Percentiles rank a stretch among this genome's conserved stretches.
phyloP scores from a whole-genome alignment of 225 moss, liverwort and hornwort species.

The Pleurozium schreberi region DNA sequence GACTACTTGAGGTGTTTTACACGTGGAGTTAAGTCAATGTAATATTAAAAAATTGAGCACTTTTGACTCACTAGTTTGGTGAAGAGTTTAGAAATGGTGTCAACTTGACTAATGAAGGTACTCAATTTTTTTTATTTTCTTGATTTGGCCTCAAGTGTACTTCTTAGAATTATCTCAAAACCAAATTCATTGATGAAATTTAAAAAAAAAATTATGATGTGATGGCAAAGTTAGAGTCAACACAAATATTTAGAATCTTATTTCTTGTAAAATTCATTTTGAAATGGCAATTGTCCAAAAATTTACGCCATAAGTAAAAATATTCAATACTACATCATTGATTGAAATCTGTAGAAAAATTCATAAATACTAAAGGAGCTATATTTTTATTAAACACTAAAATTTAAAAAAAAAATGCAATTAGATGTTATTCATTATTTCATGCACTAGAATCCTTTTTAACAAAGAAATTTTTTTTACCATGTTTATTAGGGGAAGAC shows the following conservation, averaged over 20 bases:
- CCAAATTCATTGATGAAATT: background rate
- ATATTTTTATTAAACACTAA: background rate
- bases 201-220: too few relatives aligned
- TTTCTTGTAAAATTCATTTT: background rate
- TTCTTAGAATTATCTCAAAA: too few relatives aligned
- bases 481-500: background rate
- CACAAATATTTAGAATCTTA: background rate
- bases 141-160: background rate
- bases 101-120: background rate
- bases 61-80: background rate
- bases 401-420: background rate
- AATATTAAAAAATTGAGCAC: background rate
- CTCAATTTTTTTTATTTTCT: background rate
- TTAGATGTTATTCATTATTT: background rate
- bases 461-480: background rate
- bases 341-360: background rate
- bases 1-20: accelerated
- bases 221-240: background rate
- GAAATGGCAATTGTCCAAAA: background rate
- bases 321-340: background rate
- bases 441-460: accelerated
- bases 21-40: accelerated
- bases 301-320: background rate
- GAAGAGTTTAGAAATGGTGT: background rate
- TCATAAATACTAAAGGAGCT: background rate